Conservation (phyloP, 2,329 filamentous ascomycete species). For the Fusarium armeniacum region DNA sequence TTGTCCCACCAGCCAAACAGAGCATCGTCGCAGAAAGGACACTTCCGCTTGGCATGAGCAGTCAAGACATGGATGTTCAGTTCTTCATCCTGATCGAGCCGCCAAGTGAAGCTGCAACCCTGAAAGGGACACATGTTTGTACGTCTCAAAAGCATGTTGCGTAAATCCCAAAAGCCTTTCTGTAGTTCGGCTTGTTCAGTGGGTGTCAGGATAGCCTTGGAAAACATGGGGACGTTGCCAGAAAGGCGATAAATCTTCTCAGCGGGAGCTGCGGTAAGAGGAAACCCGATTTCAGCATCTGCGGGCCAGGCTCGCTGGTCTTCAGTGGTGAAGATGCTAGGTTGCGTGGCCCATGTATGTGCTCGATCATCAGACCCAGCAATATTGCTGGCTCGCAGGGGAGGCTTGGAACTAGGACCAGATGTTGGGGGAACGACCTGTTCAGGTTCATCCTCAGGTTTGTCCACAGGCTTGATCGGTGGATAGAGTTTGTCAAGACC, state of each 20-base stretch:
- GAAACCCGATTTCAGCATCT: conserved; percentile 24
- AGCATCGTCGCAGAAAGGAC: conserved; percentile 55
- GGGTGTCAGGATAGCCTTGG: conserved; percentile 57
- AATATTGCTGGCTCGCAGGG: not conserved
- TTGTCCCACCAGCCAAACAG: conserved; percentile 52
- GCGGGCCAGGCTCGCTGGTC: conserved; percentile 25
- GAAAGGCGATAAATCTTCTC: conserved; percentile 57
- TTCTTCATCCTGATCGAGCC: conserved; percentile 46
- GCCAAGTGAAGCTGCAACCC: conserved; percentile 55
- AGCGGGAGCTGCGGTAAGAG: conserved; percentile 41
- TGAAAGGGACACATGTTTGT: conserved; percentile 56
- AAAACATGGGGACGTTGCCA: conserved; percentile 55
- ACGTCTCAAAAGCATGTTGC: conserved; percentile 47
- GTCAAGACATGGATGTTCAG: conserved; percentile 56
- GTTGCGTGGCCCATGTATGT: conserved; percentile 47
- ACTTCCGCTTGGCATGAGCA: conserved; percentile 54
- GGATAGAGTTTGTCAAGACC: not conserved
- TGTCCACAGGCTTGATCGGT: not conserved
- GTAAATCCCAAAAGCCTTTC: not conserved
- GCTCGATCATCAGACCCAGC: conserved; percentile 6
- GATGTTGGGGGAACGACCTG: not conserved
- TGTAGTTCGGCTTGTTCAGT: conserved; percentile 58
- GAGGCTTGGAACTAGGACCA: not conserved
- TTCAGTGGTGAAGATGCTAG: conserved; percentile 38
- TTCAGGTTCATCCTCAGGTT: not conserved